phyloP scores from a whole-genome alignment of 1,284 basidiomycete genomes.

The Pholiota adiposa region DNA sequence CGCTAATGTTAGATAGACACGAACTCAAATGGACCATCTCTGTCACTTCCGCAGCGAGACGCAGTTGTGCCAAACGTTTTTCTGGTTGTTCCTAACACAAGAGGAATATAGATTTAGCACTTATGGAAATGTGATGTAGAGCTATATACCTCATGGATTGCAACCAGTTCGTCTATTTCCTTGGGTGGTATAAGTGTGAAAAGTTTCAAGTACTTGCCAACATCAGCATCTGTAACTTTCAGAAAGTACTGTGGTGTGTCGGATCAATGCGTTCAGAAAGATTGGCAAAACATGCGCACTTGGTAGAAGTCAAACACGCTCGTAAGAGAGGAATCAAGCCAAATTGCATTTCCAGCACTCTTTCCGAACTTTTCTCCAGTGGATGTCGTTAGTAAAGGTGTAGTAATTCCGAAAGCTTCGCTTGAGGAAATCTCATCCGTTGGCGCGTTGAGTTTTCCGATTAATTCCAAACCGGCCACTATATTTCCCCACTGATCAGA shows the following conservation, averaged over 20 bases:
- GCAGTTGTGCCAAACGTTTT: constrained; percentile 72
- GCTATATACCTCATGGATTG: constrained; percentile 57
- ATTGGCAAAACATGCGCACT: constrained; percentile 44
- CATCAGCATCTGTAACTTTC: constrained; percentile 81
- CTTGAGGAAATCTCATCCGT: constrained; percentile 14
- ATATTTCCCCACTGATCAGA: constrained; percentile 99
- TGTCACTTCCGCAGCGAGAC: constrained; percentile 87
- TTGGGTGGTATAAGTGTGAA: constrained; percentile 80
- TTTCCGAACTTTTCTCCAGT: constrained; percentile 98
- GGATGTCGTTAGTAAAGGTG: constrained; percentile 90
- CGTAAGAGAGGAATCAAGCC: constrained; percentile 80
- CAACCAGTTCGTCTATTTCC: constrained; percentile 63
- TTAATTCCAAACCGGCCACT: constrained; percentile 88
- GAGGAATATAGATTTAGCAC: background rate
- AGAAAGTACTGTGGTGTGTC: constrained; percentile 78
- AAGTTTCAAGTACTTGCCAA: constrained; percentile 79
- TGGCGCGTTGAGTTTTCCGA: constrained; percentile 52
- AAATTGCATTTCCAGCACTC: constrained; percentile 94
- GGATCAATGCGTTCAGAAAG: constrained; percentile 3
- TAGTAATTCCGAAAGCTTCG: constrained; percentile 84
- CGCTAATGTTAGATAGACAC: constrained; percentile 26
- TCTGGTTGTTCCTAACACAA: constrained; percentile 54
- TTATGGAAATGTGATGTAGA: background rate
- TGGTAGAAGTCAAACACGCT: constrained; percentile 93
- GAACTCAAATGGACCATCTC: constrained; percentile 84